phyloP scores from a whole-genome alignment of 2,329 filamentous ascomycete genomes.

The Penicillium sp. region DNA sequence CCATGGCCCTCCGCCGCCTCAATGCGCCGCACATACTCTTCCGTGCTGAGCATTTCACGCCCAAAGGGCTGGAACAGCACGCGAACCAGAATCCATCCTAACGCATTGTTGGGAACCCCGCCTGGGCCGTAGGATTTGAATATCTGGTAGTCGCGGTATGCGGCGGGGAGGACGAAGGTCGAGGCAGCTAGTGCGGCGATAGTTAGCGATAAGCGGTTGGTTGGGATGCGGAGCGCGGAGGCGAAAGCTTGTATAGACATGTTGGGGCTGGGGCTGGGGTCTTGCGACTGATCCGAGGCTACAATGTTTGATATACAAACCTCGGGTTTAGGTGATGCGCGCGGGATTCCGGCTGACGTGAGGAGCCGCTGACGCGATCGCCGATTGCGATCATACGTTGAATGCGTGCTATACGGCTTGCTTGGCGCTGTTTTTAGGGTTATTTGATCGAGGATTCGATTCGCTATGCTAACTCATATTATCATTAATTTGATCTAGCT shows the following conservation, averaged over 20 bases:
- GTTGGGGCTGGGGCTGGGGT: not conserved
- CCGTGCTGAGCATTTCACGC: conserved; percentile 32
- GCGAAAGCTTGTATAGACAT: conserved; percentile 1
- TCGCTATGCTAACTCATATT: conserved; percentile 11
- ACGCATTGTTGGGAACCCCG: conserved; percentile 37
- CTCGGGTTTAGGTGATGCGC: no score
- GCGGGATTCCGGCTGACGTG: conserved; percentile 8
- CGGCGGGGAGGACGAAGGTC: conserved; percentile 21
- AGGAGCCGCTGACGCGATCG: conserved; percentile 8
- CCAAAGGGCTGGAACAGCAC: conserved; percentile 27
- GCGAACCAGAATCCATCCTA: conserved; percentile 36
- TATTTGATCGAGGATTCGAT: not conserved
- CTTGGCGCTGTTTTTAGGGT: not conserved
- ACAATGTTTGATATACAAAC: no score
- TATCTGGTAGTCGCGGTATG: conserved; percentile 37
- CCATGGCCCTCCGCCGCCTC: conserved; percentile 26
- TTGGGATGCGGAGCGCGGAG: conserved; percentile 9
- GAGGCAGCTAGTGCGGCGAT: conserved; percentile 19
- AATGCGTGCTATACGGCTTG: not conserved
- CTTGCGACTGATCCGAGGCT: no score
- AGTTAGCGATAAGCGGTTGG: conserved; percentile 18
- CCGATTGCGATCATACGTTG: not conserved
- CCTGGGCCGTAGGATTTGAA: conserved; percentile 41
- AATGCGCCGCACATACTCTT: conserved; percentile 27
- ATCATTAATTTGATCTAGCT: conserved; percentile 2